These are phyloP conservation scores for Phoma sp. DNA, from an alignment of 2,329 filamentous ascomycete species.

Conservation along the genomic window DNA sequence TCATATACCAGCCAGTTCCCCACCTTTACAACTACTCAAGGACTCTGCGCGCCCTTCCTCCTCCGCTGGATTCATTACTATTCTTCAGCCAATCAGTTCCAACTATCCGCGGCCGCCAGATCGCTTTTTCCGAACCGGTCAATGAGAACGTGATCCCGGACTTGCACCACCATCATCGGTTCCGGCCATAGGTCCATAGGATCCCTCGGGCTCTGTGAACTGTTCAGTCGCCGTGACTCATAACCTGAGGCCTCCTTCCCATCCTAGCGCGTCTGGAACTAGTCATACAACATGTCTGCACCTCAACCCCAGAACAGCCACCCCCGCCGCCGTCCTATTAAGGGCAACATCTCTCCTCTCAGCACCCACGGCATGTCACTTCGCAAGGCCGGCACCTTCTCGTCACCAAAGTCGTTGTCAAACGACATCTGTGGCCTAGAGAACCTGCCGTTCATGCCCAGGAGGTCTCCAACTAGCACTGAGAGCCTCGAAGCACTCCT, in stretches of 20 bases:
- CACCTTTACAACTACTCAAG: conserved; percentile 28
- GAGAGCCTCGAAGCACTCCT: conserved; percentile 57
- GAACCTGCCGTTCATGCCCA: conserved; percentile 52
- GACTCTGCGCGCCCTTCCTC: conserved; percentile 42
- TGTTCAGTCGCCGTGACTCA: conserved; percentile 44
- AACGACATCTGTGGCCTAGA: conserved; percentile 50
- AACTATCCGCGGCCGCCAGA: conserved; percentile 16
- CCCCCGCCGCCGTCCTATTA: conserved; percentile 55
- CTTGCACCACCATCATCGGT: conserved; percentile 30
- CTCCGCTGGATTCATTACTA: conserved; percentile 20
- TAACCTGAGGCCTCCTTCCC: conserved; percentile 40
- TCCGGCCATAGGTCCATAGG: conserved; percentile 28
- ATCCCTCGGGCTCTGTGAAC: conserved; percentile 33
- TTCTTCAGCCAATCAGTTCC: conserved; percentile 15
- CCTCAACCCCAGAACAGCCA: conserved; percentile 49
- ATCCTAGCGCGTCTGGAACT: conserved; percentile 31
- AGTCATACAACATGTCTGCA: conserved; percentile 50
- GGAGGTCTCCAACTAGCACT: conserved; percentile 57
- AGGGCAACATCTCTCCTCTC: conserved; percentile 42
- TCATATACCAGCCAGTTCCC: conserved; percentile 35
- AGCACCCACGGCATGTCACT: conserved; percentile 53
- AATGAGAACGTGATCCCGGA: conserved; percentile 37
- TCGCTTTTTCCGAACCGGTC: conserved; percentile 20
- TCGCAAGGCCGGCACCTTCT: conserved; percentile 58
- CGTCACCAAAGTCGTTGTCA: conserved; percentile 49